Percentiles rank a stretch among this genome's conserved stretches.
These are phyloP conservation scores for Bremia lactucae DNA, from an alignment of 352 stramenopile species.

Conservation along the genomic window DNA sequence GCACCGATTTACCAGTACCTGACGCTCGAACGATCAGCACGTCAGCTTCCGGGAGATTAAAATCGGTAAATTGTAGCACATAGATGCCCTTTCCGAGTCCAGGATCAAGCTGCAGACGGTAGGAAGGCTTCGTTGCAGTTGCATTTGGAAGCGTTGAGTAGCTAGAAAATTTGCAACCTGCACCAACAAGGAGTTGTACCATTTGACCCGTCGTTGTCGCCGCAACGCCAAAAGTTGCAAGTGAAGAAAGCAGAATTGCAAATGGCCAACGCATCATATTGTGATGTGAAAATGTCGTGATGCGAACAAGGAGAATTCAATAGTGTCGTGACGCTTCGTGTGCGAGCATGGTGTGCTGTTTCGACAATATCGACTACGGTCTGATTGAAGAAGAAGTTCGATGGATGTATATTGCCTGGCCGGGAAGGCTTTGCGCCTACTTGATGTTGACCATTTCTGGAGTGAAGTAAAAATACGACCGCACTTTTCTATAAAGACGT, in stretches of 20 bases:
- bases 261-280: constrained; percentile 12
- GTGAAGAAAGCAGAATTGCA: constrained; percentile 3
- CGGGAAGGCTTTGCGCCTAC: too few species aligned
- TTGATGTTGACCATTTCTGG: too few species aligned
- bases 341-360: too few species aligned
- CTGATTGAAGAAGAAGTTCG: too few species aligned
- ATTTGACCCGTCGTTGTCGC: constrained; percentile 11
- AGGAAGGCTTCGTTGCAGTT: constrained; percentile 16
- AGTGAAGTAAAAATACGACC: too few species aligned
- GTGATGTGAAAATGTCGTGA: background rate
- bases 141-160: constrained; percentile 26
- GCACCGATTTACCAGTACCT: constrained; percentile 4
- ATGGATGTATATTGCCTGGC: too few species aligned
- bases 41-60: constrained; percentile 44
- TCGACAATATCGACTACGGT: too few species aligned
- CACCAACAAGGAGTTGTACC: constrained; percentile 26
- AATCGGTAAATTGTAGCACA: constrained; percentile 44
- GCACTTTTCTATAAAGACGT: too few species aligned
- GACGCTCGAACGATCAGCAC: constrained; percentile 30
- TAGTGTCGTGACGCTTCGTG: constrained; percentile 19
- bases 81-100: constrained; percentile 46
- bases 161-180: constrained; percentile 44
- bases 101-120: constrained; percentile 34
- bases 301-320: constrained; percentile 11
- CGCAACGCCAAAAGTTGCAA: constrained; percentile 1